These are phyloP conservation scores for Thermochaetoides thermophila DNA, from an alignment of 495 filamentous ascomycete species.

Conservation along the genomic window DNA sequence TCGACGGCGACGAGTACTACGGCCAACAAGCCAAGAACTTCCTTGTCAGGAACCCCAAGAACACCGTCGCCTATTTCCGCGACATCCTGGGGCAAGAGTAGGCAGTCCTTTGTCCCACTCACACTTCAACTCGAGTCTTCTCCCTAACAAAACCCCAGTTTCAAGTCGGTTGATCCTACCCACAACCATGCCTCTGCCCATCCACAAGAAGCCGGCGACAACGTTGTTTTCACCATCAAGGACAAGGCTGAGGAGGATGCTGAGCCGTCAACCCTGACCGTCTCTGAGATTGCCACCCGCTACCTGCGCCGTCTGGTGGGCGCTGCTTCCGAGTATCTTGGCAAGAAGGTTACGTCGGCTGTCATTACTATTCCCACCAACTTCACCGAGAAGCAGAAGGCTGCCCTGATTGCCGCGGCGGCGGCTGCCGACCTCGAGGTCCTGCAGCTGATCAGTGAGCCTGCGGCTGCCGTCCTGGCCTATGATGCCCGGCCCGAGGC, in stretches of 20 bases:
- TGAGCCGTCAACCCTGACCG: constrained; percentile 50
- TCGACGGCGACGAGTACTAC: constrained; percentile 90
- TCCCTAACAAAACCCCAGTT: constrained; percentile 40
- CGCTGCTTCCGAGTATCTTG: constrained; percentile 81
- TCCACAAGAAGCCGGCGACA: constrained; percentile 57
- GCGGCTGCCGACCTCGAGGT: constrained; percentile 74
- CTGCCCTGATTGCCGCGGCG: constrained; percentile 61
- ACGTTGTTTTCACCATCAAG: constrained; percentile 68
- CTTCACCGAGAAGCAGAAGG: constrained; percentile 73
- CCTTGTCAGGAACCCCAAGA: constrained; percentile 76
- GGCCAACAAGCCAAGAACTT: constrained; percentile 89
- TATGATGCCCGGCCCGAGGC: constrained; percentile 79
- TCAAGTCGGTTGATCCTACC: constrained; percentile 90
- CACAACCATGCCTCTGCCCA: constrained; percentile 89
- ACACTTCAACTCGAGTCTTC: background rate
- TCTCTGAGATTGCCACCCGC: constrained; percentile 76
- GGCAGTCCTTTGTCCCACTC: constrained; percentile 3
- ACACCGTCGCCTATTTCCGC: constrained; percentile 90
- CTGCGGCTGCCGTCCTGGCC: constrained; percentile 78
- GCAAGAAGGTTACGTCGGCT: constrained; percentile 79
- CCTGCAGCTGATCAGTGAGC: constrained; percentile 84
- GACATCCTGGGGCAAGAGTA: constrained; percentile 92
- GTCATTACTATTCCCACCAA: constrained; percentile 91
- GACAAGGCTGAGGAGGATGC: constrained; percentile 52
- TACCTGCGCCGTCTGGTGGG: constrained; percentile 68